phyloP scores from a whole-genome alignment of 2,329 filamentous ascomycete genomes.

The Cucurbitaria berberidis region DNA sequence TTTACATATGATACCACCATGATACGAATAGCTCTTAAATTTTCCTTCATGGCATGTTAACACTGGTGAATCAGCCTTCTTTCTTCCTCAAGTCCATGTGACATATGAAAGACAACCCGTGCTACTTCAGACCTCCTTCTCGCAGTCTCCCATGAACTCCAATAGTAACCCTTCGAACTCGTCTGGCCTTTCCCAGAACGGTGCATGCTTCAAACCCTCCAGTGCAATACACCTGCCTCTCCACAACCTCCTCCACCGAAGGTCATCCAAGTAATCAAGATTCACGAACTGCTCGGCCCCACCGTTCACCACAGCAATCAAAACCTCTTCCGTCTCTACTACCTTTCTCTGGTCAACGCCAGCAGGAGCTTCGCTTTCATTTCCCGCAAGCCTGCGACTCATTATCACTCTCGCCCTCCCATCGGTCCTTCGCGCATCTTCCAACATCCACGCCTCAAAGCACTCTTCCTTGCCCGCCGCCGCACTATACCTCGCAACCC shows the following conservation, averaged over 20 bases:
- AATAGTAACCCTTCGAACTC: slow-evolving; percentile 21
- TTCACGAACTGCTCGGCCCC: slow-evolving; percentile 38
- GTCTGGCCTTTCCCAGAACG: slow-evolving; percentile 38
- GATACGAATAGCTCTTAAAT: too few species aligned
- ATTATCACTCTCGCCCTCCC: slow-evolving; percentile 33
- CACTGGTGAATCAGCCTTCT: too few species aligned
- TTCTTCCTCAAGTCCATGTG: neutral
- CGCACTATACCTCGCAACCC: slow-evolving; percentile 20
- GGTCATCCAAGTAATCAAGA: slow-evolving; percentile 38
- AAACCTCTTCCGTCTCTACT: slow-evolving; percentile 24
- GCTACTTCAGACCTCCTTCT: neutral
- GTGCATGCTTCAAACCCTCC: slow-evolving; percentile 35
- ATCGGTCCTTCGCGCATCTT: slow-evolving; percentile 35
- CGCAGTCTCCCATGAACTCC: slow-evolving; percentile 25
- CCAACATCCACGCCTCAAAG: slow-evolving; percentile 37
- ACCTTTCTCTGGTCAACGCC: slow-evolving; percentile 29
- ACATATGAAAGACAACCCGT: neutral
- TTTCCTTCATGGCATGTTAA: too few species aligned
- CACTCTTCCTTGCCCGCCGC: slow-evolving; percentile 12
- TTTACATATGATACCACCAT: too few species aligned
- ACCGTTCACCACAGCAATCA: slow-evolving; percentile 40
- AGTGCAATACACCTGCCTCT: slow-evolving; percentile 32
- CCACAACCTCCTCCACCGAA: slow-evolving; percentile 38
- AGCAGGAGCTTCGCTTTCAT: neutral
- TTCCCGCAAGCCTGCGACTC: slow-evolving; percentile 21